These are phyloP conservation scores for Cladosporium sp. DNA, from an alignment of 2,329 filamentous ascomycete species.

Conservation along the genomic window DNA sequence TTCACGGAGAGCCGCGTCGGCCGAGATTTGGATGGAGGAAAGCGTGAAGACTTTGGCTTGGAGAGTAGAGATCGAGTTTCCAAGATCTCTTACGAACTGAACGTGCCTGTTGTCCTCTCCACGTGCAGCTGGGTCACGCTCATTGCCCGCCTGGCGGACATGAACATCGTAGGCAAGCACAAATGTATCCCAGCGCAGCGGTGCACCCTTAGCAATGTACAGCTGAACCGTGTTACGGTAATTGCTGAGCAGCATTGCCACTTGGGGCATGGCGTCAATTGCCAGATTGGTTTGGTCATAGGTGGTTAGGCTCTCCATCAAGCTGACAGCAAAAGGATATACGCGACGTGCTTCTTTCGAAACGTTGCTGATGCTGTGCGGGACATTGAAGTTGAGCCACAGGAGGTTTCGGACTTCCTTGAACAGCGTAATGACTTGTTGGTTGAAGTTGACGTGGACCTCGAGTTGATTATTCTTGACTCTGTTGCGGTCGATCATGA, in stretches of 20 bases:
- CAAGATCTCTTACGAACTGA: conserved; percentile 92
- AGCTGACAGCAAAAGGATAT: conserved; percentile 92
- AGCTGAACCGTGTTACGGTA: conserved; percentile 87
- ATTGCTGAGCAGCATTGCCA: conserved; percentile 80
- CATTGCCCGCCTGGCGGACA: conserved; percentile 59
- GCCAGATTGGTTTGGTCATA: conserved; percentile 81
- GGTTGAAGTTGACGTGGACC: conserved; percentile 91
- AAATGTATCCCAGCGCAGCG: conserved; percentile 94
- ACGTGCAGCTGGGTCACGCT: conserved; percentile 47
- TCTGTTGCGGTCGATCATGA: conserved; percentile 81
- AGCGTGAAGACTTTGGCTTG: conserved; percentile 82
- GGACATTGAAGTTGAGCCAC: conserved; percentile 92
- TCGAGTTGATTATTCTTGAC: conserved; percentile 87
- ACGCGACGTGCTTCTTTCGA: conserved; percentile 99
- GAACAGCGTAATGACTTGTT: conserved; percentile 94
- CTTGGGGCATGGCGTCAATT: conserved; percentile 79
- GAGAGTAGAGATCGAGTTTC: conserved; percentile 76
- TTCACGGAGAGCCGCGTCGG: conserved; percentile 77
- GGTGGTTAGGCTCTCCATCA: conserved; percentile 98
- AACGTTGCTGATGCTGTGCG: conserved; percentile 88
- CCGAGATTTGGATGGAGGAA: conserved; percentile 70
- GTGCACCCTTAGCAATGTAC: conserved; percentile 80
- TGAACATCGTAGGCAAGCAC: conserved; percentile 94
- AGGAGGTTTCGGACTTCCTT: conserved; percentile 96
- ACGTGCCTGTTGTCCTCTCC: conserved; percentile 58